A percentile compares a stretch with the other conserved stretches of the same genome.
Evolutionary conservation across 352 stramenopile species (phyloP).

Genomic region (Nothophytophthora sp.): DNA sequence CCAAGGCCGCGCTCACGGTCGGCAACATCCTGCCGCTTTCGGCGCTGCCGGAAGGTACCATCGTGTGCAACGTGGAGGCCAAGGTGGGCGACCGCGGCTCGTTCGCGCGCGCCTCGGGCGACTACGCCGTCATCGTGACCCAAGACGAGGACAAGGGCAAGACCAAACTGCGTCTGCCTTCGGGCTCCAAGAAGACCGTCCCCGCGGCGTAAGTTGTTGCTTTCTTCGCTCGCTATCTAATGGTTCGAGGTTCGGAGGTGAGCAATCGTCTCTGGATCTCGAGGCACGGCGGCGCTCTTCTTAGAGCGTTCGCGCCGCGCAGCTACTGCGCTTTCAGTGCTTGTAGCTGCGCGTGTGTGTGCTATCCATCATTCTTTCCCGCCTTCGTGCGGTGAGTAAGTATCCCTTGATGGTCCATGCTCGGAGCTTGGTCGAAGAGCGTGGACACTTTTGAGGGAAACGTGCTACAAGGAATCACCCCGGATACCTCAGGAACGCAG

Average conservation of each 20-base stretch:
- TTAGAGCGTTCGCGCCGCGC: slow-evolving; percentile 26
- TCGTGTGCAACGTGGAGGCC: slow-evolving; percentile 98
- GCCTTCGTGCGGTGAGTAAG: slow-evolving; percentile 85
- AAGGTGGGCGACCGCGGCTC: slow-evolving; percentile 95
- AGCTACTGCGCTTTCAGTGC: slow-evolving; percentile 3
- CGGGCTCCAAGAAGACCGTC: slow-evolving; percentile 98
- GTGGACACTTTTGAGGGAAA: slow-evolving; percentile 4
- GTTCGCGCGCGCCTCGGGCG: slow-evolving; percentile 96
- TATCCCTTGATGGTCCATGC: slow-evolving; percentile 41
- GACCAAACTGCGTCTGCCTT: slow-evolving; percentile 95
- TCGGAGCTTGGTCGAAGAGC: background rate
- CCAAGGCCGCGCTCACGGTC: slow-evolving; percentile 95
- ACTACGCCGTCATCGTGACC: slow-evolving; percentile 98
- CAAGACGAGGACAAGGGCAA: slow-evolving; percentile 99
- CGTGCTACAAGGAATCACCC: too few relatives aligned
- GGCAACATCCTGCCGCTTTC: slow-evolving; percentile 98
- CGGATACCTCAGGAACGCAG: too few relatives aligned
- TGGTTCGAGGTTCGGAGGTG: too few relatives aligned
- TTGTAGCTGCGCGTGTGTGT: slow-evolving; percentile 37
- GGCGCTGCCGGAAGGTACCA: slow-evolving; percentile 97
- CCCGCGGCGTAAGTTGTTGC: slow-evolving; percentile 84
- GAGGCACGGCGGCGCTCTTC: slow-evolving; percentile 36
- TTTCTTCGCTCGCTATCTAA: slow-evolving; percentile 20
- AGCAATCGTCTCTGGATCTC: slow-evolving; percentile 5
- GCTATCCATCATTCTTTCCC: slow-evolving; percentile 51